Percentiles rank a stretch among this genome's conserved stretches.
These are phyloP conservation scores for Scleromitrula shiraiana DNA, from an alignment of 2,329 filamentous ascomycete species.

Conservation along the genomic window DNA sequence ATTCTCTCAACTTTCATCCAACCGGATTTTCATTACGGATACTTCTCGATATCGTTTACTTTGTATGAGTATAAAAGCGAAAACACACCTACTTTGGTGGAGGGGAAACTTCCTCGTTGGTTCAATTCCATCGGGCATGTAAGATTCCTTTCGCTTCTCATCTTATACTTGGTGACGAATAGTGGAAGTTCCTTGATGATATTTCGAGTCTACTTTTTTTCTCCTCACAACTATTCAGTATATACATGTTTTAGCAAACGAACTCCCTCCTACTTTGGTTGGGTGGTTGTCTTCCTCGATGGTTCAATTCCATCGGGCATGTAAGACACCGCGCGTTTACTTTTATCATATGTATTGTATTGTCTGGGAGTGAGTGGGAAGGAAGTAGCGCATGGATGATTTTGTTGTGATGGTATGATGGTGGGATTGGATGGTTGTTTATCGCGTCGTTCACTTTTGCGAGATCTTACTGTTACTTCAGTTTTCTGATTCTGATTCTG, in stretches of 20 bases:
- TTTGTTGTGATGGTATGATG: too few relatives aligned
- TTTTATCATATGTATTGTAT: too few relatives aligned
- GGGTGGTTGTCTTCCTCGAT: constrained; percentile 5
- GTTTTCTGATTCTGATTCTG: too few relatives aligned
- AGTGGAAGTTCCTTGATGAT: too few relatives aligned
- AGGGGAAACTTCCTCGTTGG: constrained; percentile 5
- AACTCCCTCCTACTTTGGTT: constrained; percentile 9
- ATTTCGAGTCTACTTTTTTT: too few relatives aligned
- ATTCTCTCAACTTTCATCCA: background rate
- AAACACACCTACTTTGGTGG: constrained; percentile 10
- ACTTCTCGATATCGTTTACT: background rate
- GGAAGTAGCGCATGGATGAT: too few relatives aligned
- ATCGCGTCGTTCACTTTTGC: background rate
- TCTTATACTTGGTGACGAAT: background rate
- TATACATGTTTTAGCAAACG: too few relatives aligned
- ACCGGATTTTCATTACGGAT: background rate
- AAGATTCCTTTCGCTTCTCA: background rate
- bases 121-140: constrained; percentile 5
- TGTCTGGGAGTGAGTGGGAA: too few relatives aligned
- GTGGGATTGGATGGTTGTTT: background rate
- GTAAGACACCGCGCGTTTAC: background rate
- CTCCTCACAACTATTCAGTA: too few relatives aligned
- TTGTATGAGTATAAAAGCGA: background rate
- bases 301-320: constrained; percentile 6
- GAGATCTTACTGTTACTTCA: too few relatives aligned